Evolutionary conservation across 139 green algal genomes (phyloP).

Genomic region (Chlamydomonas sphaeroides): DNA sequence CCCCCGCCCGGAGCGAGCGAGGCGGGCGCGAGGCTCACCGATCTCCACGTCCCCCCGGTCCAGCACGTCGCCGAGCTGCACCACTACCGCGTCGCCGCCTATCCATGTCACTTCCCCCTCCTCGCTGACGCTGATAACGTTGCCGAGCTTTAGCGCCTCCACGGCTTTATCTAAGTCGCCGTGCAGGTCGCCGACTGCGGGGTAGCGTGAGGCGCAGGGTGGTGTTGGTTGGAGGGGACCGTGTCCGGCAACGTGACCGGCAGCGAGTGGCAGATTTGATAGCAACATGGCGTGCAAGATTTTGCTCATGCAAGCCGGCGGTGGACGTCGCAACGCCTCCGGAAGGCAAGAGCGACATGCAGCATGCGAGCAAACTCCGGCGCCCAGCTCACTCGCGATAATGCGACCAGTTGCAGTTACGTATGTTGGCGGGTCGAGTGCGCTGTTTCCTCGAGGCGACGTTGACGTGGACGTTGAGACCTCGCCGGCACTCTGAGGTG

Average conservation of each 20-base stretch:
- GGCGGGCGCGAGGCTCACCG: too few species aligned
- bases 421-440: slow-evolving; percentile 68
- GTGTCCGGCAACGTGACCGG: too few species aligned
- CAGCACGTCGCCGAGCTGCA: slow-evolving; percentile 93
- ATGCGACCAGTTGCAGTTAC: slow-evolving; percentile 80
- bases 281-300: too few species aligned
- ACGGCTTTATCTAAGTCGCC: slow-evolving; percentile 89
- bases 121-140: slow-evolving; percentile 64
- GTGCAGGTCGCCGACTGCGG: slow-evolving; percentile 91
- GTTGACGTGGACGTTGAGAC: slow-evolving; percentile 15
- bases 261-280: too few species aligned
- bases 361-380: too few species aligned
- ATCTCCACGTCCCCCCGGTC: slow-evolving; percentile 92
- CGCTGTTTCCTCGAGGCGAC: neutral
- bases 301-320: too few species aligned
- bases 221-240: too few species aligned
- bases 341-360: too few species aligned
- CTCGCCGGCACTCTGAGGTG: slow-evolving; percentile 7
- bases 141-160: slow-evolving; percentile 73
- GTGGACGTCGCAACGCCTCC: too few species aligned
- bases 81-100: slow-evolving; percentile 85
- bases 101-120: slow-evolving; percentile 70
- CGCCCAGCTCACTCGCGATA: slow-evolving; percentile 72
- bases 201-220: neutral
- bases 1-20: too few species aligned